Percentiles rank a stretch among this genome's conserved stretches.
Conservation (phyloP, 352 stramenopile species). For the Globisporangium paroecandrum region DNA sequence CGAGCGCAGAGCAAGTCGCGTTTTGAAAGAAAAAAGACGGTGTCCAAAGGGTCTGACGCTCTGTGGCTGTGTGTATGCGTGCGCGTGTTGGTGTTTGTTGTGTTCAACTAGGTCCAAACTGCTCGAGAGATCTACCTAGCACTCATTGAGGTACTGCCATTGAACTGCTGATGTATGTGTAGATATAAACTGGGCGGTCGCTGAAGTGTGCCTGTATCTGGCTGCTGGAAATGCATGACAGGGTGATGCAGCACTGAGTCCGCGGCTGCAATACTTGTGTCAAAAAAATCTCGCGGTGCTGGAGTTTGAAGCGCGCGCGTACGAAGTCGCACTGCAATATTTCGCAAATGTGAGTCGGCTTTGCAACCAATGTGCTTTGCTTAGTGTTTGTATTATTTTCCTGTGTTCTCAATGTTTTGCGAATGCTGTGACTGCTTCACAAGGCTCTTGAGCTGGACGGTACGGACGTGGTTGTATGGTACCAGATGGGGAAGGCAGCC, state of each 20-base stretch:
- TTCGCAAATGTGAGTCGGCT: constrained; percentile 36
- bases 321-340: constrained; percentile 37
- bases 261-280: constrained; percentile 60
- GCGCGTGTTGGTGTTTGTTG: not conserved
- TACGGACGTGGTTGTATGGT: constrained; percentile 77
- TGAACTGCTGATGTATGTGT: not conserved
- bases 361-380: not conserved
- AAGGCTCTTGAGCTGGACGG: constrained; percentile 56
- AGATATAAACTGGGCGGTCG: not conserved
- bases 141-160: constrained; percentile 25
- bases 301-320: constrained; percentile 39
- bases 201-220: not conserved
- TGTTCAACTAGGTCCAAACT: constrained; percentile 18
- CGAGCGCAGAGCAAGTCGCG: not conserved
- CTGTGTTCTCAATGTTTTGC: not conserved
- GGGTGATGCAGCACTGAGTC: constrained; percentile 29
- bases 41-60: not conserved
- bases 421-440: not conserved
- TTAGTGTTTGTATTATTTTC: not conserved
- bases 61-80: not conserved
- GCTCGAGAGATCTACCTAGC: constrained; percentile 40
- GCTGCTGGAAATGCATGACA: constrained; percentile 6
- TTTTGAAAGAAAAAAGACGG: not conserved
- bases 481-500: constrained; percentile 56
- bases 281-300: constrained; percentile 67